Evolutionary conservation across 1,139 yeast species (phyloP), one percentile per base, ranked within the genome.

Genomic region (Pneumocystis oryctolagi): DNA sequence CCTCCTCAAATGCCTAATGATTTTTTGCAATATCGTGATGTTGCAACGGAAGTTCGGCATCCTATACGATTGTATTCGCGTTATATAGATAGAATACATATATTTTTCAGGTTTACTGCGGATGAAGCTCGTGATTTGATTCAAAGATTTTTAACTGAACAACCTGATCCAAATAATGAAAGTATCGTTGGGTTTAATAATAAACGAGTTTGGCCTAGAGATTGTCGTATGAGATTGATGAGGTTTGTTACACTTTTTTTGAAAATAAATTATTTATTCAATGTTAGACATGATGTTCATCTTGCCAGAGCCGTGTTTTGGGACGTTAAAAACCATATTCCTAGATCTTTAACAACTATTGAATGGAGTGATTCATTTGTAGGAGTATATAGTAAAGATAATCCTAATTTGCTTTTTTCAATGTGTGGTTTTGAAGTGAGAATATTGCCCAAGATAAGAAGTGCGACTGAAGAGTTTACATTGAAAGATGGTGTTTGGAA

Each of bases 361-460:
- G 81, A 81, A 63, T 92, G 97, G 97, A 87, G 83, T 58, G 85
- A 84, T 62, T 79, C 96, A 0, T 80, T 84, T 70, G 89, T 89
- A 0, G 88, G 96, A 0, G 96, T 94, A 1, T 92, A 90, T 73
- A 87, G 96, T 9, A 80, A 81, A 63, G 96, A 90, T 66, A 94
- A 94, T 71, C 90, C 97, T 14, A 94, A 92, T 68, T 72, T 92
- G 65, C 75, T 92, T 58, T 89, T 92, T 70, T 80, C 92, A 0
- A 87, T 94, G 94, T 85, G 94, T 73, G 98, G 98, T 0, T 94
- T 94, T 76, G 98, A 94, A 70, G 85, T 92, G 1, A 78, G 98
- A 63, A 85, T 94, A 39, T 72, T 89, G 61, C 98, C 99, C 1
- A 88, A 83, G 70, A 68, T 75, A 47, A 79, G 97, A 67, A 71